Evolutionary conservation across 768 basidiomycete genomes (phyloP).

Genomic region (Lyophyllum semitale): DNA sequence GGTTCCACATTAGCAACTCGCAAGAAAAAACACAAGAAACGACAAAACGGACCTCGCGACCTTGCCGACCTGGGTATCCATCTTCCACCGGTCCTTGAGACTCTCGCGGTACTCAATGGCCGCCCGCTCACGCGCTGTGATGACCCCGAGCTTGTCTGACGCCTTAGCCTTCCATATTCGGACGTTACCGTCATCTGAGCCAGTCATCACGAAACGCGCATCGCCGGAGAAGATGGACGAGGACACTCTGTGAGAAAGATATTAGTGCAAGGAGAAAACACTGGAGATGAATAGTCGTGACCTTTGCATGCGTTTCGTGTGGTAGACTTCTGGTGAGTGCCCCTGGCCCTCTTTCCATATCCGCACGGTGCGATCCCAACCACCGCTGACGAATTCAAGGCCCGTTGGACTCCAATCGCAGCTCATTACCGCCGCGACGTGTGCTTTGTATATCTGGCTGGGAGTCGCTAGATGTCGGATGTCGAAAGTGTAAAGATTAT

Average conservation of each 20-base stretch:
- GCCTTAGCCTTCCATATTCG: slow-evolving; percentile 95
- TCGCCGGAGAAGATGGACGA: slow-evolving; percentile 89
- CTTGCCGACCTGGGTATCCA: slow-evolving; percentile 78
- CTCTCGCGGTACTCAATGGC: slow-evolving; percentile 91
- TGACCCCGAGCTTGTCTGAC: slow-evolving; percentile 86
- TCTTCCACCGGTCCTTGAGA: slow-evolving; percentile 87
- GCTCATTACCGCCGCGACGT: slow-evolving; percentile 94
- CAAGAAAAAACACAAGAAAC: slow-evolving; percentile 3
- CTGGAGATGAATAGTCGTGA: slow-evolving; percentile 25
- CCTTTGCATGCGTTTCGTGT: slow-evolving; percentile 99
- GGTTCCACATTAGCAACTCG: slow-evolving; percentile 3
- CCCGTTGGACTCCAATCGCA: slow-evolving; percentile 99
- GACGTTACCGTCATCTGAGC: slow-evolving; percentile 94
- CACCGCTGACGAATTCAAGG: slow-evolving; percentile 92
- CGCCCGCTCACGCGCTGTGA: slow-evolving; percentile 88
- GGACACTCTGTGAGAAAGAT: slow-evolving; percentile 61
- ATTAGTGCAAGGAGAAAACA: neutral
- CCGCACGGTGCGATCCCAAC: slow-evolving; percentile 93
- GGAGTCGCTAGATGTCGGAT: slow-evolving; percentile 81
- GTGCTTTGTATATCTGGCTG: slow-evolving; percentile 94
- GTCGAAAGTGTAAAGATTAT: slow-evolving; percentile 98
- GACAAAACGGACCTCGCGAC: slow-evolving; percentile 67
- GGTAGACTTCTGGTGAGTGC: slow-evolving; percentile 85
- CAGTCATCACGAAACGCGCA: slow-evolving; percentile 86
- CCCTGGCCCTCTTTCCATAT: slow-evolving; percentile 92